These are phyloP conservation scores for Suhomyces chickasaworum DNA, from an alignment of 1,139 yeast species.

Conservation along the genomic window DNA sequence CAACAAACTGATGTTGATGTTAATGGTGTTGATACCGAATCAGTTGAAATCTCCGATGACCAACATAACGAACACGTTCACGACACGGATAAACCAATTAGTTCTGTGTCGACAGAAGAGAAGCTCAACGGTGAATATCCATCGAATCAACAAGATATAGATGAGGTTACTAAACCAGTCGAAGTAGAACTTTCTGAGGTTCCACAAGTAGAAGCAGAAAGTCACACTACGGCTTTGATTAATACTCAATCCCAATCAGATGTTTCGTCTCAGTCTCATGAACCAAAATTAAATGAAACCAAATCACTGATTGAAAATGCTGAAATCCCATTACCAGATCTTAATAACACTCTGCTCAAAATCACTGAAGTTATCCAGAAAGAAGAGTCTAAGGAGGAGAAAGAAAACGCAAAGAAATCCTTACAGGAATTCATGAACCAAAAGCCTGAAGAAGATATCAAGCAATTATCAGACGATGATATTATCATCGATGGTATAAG, in stretches of 20 bases:
- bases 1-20: too few relatives aligned
- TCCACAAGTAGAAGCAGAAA: neutral
- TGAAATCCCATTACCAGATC: neutral
- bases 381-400: neutral
- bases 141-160: too few relatives aligned
- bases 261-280: neutral
- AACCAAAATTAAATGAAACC: too few relatives aligned
- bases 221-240: too few relatives aligned
- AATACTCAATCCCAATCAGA: neutral
- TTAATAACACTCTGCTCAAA: neutral
- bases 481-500: constrained; percentile 20
- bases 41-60: too few relatives aligned
- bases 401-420: neutral
- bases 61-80: too few relatives aligned
- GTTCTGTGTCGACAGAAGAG: too few relatives aligned
- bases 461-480: constrained; percentile 26
- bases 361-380: neutral
- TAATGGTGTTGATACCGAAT: too few relatives aligned
- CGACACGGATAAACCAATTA: too few relatives aligned
- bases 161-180: too few relatives aligned
- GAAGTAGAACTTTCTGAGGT: neutral
- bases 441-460: constrained; percentile 14
- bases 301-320: neutral
- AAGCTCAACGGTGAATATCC: too few relatives aligned
- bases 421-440: constrained; percentile 12